phyloP scores from a whole-genome alignment of 768 basidiomycete species.

The Leccinum rimulosum region DNA sequence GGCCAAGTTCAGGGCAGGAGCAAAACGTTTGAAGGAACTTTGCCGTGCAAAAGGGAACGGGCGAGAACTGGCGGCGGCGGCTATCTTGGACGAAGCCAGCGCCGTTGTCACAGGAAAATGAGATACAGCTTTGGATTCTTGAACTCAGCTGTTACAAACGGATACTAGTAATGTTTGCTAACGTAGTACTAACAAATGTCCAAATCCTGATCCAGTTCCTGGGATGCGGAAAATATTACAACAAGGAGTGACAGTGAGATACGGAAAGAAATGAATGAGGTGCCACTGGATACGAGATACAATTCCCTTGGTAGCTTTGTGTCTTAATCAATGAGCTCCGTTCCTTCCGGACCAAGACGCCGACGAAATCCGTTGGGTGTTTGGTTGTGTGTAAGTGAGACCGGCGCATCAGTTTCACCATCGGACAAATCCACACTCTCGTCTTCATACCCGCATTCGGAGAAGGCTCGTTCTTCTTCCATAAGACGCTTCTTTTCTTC shows the following conservation, averaged over 20 bases:
- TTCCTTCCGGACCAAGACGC: conserved; percentile 24
- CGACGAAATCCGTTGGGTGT: neutral
- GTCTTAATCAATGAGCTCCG: conserved; percentile 19
- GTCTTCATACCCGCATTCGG: conserved; percentile 19
- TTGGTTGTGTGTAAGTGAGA: neutral
- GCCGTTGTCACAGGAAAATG: neutral
- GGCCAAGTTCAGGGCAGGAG: neutral
- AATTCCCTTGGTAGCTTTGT: neutral
- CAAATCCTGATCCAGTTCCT: conserved; percentile 20
- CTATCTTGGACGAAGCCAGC: neutral
- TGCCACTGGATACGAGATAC: neutral
- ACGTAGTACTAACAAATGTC: neutral
- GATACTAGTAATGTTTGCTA: neutral
- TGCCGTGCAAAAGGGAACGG: neutral
- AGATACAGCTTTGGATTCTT: neutral
- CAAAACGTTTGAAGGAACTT: conserved; percentile 3
- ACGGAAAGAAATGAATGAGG: neutral
- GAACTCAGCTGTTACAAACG: neutral
- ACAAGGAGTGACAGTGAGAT: neutral
- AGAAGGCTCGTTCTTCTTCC: conserved; percentile 4
- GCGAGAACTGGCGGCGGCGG: neutral
- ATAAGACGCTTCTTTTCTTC: conserved; percentile 2
- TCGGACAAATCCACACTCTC: conserved; percentile 12
- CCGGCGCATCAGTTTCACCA: neutral
- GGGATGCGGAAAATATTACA: conserved; percentile 13